Conservation (phyloP, 2,329 filamentous ascomycete species). For the Orbilia javanica region DNA sequence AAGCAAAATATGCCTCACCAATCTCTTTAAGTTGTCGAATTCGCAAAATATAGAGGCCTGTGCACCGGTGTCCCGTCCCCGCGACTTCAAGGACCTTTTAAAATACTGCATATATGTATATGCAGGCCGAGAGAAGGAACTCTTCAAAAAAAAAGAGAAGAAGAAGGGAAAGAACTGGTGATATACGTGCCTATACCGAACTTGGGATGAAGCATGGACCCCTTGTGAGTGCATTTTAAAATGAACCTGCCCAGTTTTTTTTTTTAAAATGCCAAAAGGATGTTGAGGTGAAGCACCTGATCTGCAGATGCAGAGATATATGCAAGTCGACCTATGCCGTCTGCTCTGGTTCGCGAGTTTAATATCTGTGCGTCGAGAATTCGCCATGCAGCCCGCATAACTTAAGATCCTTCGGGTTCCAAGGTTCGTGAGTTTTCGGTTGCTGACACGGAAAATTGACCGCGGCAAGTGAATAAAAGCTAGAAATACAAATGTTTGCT, state of each 20-base stretch:
- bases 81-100: neutral
- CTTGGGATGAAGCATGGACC: neutral
- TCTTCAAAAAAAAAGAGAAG: neutral
- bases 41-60: slow-evolving; percentile 3
- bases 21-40: neutral
- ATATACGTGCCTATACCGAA: neutral
- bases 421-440: slow-evolving; percentile 14
- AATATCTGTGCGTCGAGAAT: slow-evolving; percentile 26
- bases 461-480: slow-evolving; percentile 27
- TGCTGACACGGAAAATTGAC: slow-evolving; percentile 10
- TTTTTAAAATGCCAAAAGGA: slow-evolving; percentile 19
- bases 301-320: slow-evolving; percentile 25
- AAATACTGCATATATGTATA: slow-evolving; percentile 15
- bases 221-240: slow-evolving; percentile 13
- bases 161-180: too few relatives aligned
- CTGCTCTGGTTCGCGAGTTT: slow-evolving; percentile 2
- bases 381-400: neutral
- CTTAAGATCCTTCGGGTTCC: slow-evolving; percentile 1
- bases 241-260: slow-evolving; percentile 16
- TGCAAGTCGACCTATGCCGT: slow-evolving; percentile 10
- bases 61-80: slow-evolving; percentile 23
- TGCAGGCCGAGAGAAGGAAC: slow-evolving; percentile 11
- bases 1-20: neutral
- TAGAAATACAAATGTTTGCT: slow-evolving; percentile 15
- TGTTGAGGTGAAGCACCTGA: slow-evolving; percentile 24